phyloP scores from a whole-genome alignment of 768 basidiomycete species.

The Termitomyces sp. region DNA sequence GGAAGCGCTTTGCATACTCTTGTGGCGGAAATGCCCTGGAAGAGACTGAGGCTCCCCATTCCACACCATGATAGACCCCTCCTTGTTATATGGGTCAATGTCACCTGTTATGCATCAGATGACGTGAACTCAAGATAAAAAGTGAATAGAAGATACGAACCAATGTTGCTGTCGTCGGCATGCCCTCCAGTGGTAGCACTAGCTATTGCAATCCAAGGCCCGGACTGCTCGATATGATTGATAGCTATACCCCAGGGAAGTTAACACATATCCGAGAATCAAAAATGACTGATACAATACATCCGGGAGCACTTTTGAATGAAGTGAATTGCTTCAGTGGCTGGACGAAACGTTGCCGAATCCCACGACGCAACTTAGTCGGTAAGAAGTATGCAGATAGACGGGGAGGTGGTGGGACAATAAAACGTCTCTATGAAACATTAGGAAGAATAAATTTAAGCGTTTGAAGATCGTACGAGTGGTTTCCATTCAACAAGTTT shows the following conservation, averaged over 20 bases:
- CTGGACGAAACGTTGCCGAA: slow-evolving; percentile 1
- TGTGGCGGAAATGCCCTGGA: slow-evolving; percentile 16
- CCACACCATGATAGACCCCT: slow-evolving; percentile 42
- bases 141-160: slow-evolving; percentile 12
- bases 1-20: neutral
- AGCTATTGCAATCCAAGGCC: slow-evolving; percentile 35
- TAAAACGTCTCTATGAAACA: neutral
- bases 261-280: neutral
- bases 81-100: slow-evolving; percentile 39
- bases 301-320: slow-evolving; percentile 40
- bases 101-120: slow-evolving; percentile 16
- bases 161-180: slow-evolving; percentile 23
- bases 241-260: slow-evolving; percentile 31
- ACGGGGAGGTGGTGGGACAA: neutral
- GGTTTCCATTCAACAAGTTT: slow-evolving; percentile 10
- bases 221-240: slow-evolving; percentile 44
- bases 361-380: slow-evolving; percentile 4
- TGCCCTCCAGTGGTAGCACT: slow-evolving; percentile 43
- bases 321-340: slow-evolving; percentile 18
- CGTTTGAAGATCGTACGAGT: neutral
- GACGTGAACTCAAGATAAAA: neutral
- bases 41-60: slow-evolving; percentile 17
- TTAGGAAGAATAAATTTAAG: neutral
- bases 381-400: neutral
- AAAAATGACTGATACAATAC: slow-evolving; percentile 16